These are phyloP conservation scores for Bauhinia variegata DNA, from an alignment of 306 rosid species.

Conservation along the genomic window DNA sequence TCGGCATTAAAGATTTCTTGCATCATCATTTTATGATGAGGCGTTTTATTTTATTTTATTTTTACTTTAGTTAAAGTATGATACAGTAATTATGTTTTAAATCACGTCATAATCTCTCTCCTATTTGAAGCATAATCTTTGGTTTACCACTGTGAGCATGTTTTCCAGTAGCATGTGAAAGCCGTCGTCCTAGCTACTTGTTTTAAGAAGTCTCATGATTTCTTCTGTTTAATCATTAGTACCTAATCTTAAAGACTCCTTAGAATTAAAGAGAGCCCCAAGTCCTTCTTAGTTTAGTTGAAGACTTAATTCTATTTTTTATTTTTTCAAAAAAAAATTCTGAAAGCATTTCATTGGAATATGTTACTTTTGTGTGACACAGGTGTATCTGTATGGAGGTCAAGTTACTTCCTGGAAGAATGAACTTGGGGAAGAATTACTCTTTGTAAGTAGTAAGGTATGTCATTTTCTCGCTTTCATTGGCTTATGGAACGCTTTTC, in stretches of 20 bases:
- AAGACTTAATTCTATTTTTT: neutral
- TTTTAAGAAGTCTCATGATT: neutral
- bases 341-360: neutral
- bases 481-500: no score
- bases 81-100: no score
- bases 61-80: no score
- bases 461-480: no score
- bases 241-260: neutral
- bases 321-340: no score
- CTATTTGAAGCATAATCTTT: neutral
- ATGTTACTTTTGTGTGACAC: neutral
- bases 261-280: neutral
- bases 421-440: constrained; percentile 70
- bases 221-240: neutral
- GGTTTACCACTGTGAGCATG: neutral
- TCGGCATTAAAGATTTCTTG: neutral
- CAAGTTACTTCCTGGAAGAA: constrained; percentile 86
- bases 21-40: no score
- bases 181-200: neutral
- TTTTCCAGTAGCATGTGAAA: neutral
- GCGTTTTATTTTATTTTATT: no score
- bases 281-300: neutral
- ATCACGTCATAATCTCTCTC: neutral
- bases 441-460: constrained; percentile 78
- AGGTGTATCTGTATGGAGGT: constrained; percentile 75